Evolutionary conservation across 2,329 filamentous ascomycete species (phyloP).

Genomic region (Neofusicoccum umdonicola): DNA sequence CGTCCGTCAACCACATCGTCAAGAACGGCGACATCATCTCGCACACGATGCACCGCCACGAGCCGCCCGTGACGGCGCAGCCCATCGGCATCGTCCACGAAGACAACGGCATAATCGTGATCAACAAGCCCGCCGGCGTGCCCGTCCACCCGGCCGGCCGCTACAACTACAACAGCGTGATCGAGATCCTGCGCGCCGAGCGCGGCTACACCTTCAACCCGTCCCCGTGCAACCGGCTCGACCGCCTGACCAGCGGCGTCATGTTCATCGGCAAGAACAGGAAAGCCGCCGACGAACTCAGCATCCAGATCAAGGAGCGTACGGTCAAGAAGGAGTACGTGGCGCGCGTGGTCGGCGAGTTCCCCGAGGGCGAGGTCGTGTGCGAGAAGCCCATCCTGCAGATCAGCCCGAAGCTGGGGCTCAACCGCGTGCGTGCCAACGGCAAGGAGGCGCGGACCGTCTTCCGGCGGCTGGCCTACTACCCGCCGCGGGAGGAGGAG

Average conservation of each 20-base stretch:
- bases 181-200: constrained; percentile 89
- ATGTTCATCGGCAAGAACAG: constrained; percentile 96
- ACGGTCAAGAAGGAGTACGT: constrained; percentile 95
- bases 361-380: constrained; percentile 85
- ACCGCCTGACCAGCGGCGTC: constrained; percentile 89
- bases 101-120: constrained; percentile 89
- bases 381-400: constrained; percentile 92
- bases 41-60: constrained; percentile 91
- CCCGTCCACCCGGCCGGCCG: constrained; percentile 93
- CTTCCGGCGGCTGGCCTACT: constrained; percentile 91
- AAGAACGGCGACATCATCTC: constrained; percentile 89
- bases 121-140: constrained; percentile 93
- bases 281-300: constrained; percentile 73
- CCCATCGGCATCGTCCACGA: constrained; percentile 84
- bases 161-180: constrained; percentile 92
- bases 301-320: constrained; percentile 71
- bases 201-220: constrained; percentile 58
- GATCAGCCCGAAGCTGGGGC: constrained; percentile 89
- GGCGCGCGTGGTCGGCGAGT: constrained; percentile 84
- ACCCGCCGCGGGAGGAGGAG: constrained; percentile 55
- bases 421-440: constrained; percentile 91
- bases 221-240: constrained; percentile 84
- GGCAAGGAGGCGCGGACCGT: constrained; percentile 88
- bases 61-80: constrained; percentile 83
- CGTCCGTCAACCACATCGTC: constrained; percentile 59